These are phyloP conservation scores for Wickerhamiella siamensis DNA, from an alignment of 805 yeast species.

Conservation along the genomic window DNA sequence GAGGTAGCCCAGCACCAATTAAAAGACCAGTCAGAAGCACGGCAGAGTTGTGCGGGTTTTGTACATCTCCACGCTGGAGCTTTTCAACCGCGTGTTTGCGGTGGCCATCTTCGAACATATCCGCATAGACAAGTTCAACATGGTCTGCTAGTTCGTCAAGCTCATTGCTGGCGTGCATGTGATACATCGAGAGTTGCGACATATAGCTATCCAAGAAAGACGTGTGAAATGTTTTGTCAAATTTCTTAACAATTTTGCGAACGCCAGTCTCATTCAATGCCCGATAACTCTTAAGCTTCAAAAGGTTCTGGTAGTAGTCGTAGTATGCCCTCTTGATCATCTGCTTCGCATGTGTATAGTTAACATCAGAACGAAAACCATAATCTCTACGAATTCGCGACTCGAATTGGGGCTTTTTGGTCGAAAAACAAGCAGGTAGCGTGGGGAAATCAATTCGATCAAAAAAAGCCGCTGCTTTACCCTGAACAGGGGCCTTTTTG, in stretches of 20 bases:
- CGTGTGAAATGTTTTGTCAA: slow-evolving; percentile 52
- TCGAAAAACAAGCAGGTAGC: slow-evolving; percentile 7
- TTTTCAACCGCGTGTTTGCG: slow-evolving; percentile 60
- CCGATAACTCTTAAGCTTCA: slow-evolving; percentile 55
- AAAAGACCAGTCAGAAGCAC: slow-evolving; percentile 50
- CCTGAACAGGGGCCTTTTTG: slow-evolving; percentile 2
- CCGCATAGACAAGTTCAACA: slow-evolving; percentile 54
- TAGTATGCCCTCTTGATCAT: slow-evolving; percentile 53
- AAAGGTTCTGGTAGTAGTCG: slow-evolving; percentile 62
- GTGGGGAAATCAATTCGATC: slow-evolving; percentile 12
- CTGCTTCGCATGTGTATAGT: slow-evolving; percentile 50
- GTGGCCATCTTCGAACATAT: slow-evolving; percentile 54
- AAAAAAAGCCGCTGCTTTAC: slow-evolving; percentile 2
- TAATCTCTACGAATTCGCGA: slow-evolving; percentile 33
- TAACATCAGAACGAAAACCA: slow-evolving; percentile 24
- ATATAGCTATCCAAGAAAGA: slow-evolving; percentile 36
- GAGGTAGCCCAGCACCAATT: slow-evolving; percentile 57
- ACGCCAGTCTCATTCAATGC: slow-evolving; percentile 75
- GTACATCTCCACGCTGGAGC: slow-evolving; percentile 35
- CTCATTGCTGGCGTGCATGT: slow-evolving; percentile 48
- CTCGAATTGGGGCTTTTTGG: not conserved
- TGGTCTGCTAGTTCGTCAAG: slow-evolving; percentile 48
- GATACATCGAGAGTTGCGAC: slow-evolving; percentile 41
- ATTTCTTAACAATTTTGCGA: slow-evolving; percentile 78
- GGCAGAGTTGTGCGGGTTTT: slow-evolving; percentile 24